Conservation (phyloP, 805 yeast genomes). For the Yarrowia alimentaria region DNA sequence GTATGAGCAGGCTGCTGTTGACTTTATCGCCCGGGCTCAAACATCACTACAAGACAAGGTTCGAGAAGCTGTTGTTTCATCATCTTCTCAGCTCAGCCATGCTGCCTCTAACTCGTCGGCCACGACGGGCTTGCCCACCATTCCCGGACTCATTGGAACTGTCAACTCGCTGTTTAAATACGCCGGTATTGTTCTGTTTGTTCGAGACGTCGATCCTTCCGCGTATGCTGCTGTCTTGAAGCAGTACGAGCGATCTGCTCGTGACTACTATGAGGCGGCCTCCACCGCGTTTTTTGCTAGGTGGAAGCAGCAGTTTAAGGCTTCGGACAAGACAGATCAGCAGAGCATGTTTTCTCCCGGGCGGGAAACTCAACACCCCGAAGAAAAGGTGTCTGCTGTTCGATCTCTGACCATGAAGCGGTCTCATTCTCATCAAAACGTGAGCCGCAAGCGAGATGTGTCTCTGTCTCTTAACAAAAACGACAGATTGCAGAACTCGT, state of each 20-base stretch:
- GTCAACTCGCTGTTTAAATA: constrained; percentile 40
- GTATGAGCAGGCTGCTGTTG: constrained; percentile 55
- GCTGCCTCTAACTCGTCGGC: constrained; percentile 26
- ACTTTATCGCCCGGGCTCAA: constrained; percentile 51
- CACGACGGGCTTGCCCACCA: too few relatives aligned
- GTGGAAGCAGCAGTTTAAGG: constrained; percentile 34
- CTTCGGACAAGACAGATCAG: constrained; percentile 8
- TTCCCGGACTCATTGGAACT: constrained; percentile 34
- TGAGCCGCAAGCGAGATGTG: constrained; percentile 14
- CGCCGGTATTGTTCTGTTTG: constrained; percentile 53
- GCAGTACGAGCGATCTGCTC: constrained; percentile 44
- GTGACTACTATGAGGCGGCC: constrained; percentile 41
- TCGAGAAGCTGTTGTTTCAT: constrained; percentile 35
- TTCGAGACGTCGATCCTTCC: constrained; percentile 54
- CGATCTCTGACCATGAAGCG: constrained; percentile 23
- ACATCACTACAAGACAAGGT: constrained; percentile 48
- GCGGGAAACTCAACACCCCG: not conserved
- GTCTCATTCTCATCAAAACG: constrained; percentile 10
- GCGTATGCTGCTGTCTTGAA: constrained; percentile 48
- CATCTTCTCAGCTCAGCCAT: constrained; percentile 26
- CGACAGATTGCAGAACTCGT: constrained; percentile 19
- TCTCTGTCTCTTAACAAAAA: constrained; percentile 20
- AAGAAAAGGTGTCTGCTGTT: constrained; percentile 22
- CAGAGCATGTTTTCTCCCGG: constrained; percentile 12
- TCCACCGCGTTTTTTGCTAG: constrained; percentile 38